Conservation (phyloP, 2,329 filamentous ascomycete species). For the Fusarium pseudocircinatum region DNA sequence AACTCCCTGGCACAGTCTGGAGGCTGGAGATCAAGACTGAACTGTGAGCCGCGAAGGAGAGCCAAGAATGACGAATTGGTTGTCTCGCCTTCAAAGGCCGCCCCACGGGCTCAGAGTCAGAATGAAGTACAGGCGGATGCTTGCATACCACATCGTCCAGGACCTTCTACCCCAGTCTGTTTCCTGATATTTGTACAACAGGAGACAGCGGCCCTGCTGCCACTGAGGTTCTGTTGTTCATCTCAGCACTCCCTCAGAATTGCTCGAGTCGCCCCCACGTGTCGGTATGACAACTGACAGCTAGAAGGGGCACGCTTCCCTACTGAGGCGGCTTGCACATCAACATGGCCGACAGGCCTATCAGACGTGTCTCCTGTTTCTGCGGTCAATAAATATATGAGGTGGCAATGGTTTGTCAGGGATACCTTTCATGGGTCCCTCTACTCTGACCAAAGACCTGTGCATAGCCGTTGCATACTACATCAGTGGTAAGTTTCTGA, state of each 20-base stretch:
- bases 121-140: slow-evolving; percentile 39
- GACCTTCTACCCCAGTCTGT: slow-evolving; percentile 34
- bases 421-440: not conserved
- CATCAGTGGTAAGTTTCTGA: slow-evolving; percentile 15
- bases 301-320: slow-evolving; percentile 8
- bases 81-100: slow-evolving; percentile 27
- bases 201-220: slow-evolving; percentile 23
- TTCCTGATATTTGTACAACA: slow-evolving; percentile 39
- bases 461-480: slow-evolving; percentile 34
- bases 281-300: slow-evolving; percentile 39
- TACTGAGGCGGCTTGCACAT: slow-evolving; percentile 20
- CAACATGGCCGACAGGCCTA: slow-evolving; percentile 17
- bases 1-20: not conserved
- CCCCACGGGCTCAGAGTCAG: slow-evolving; percentile 34
- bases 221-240: slow-evolving; percentile 14
- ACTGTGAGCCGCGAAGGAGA: slow-evolving; percentile 14
- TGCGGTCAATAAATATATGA: not conserved
- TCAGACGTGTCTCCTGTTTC: slow-evolving; percentile 8
- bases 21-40: slow-evolving; percentile 14
- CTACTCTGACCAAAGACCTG: slow-evolving; percentile 26
- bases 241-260: slow-evolving; percentile 29
- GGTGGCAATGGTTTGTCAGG: slow-evolving; percentile 7
- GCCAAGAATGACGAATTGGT: slow-evolving; percentile 22
- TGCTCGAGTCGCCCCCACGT: slow-evolving; percentile 41
- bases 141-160: slow-evolving; percentile 42